phyloP scores from a whole-genome alignment of 345 rosid genomes.

The Hirschfeldia incana region DNA sequence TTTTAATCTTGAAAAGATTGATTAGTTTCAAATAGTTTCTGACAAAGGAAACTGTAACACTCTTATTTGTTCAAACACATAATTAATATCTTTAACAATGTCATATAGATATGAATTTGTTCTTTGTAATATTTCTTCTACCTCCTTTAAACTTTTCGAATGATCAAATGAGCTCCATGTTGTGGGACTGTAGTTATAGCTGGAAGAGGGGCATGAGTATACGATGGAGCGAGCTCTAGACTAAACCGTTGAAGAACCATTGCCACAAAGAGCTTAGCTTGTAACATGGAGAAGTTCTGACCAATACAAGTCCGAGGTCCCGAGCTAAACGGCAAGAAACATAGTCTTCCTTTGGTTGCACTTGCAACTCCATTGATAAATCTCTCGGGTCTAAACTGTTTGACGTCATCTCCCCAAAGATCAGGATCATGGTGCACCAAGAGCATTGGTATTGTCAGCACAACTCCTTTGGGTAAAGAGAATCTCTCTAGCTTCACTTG shows the following conservation, averaged over 20 bases:
- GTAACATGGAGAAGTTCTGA: conserved; percentile 48
- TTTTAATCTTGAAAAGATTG: not conserved
- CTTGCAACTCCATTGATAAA: conserved; percentile 39
- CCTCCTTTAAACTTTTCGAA: conserved; percentile 26
- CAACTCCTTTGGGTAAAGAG: conserved; percentile 41
- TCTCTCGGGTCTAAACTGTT: conserved; percentile 43
- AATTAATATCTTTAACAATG: not conserved
- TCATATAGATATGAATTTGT: too few species aligned
- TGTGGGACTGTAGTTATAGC: conserved; percentile 48
- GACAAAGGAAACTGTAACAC: not conserved
- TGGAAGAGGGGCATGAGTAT: conserved; percentile 51
- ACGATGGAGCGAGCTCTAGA: conserved; percentile 49
- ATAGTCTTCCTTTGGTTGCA: conserved; percentile 47
- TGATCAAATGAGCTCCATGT: conserved; percentile 47
- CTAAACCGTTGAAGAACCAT: conserved; percentile 45
- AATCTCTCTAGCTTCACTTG: conserved; percentile 42
- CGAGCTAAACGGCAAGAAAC: conserved; percentile 48
- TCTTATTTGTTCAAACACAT: not conserved
- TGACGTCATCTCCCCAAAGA: conserved; percentile 48
- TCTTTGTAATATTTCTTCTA: too few species aligned
- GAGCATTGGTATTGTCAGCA: conserved; percentile 40
- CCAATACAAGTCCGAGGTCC: conserved; percentile 62
- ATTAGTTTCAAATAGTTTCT: not conserved
- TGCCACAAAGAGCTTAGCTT: conserved; percentile 50
- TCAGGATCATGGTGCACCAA: conserved; percentile 45